Evolutionary conservation across 768 basidiomycete species (phyloP).

Genomic region (Lactifluus subvellereus): DNA sequence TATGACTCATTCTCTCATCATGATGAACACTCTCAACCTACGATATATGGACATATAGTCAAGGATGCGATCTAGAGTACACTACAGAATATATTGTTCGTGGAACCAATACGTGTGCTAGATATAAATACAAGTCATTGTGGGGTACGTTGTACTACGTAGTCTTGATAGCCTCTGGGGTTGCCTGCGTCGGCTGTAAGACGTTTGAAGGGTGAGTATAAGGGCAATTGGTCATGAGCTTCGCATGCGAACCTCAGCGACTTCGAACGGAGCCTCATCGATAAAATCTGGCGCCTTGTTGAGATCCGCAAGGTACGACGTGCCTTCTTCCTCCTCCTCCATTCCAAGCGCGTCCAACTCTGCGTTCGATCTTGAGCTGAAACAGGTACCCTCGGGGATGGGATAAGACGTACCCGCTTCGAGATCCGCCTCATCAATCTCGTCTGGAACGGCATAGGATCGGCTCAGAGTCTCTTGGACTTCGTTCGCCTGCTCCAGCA

Average conservation of each 20-base stretch:
- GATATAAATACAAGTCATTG: not conserved
- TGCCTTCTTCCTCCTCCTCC: constrained; percentile 86
- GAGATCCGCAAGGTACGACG: constrained; percentile 82
- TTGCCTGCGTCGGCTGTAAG: constrained; percentile 8
- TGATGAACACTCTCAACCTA: not conserved
- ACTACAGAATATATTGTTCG: constrained; percentile 5
- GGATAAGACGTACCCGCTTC: constrained; percentile 70
- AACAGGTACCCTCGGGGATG: not conserved
- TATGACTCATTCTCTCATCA: not conserved
- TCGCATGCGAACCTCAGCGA: constrained; percentile 45
- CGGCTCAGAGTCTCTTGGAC: constrained; percentile 91
- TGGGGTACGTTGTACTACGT: constrained; percentile 20
- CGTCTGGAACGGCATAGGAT: constrained; percentile 95
- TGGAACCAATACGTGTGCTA: not conserved
- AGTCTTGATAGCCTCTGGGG: constrained; percentile 30
- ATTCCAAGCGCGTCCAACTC: constrained; percentile 92
- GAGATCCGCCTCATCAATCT: constrained; percentile 94
- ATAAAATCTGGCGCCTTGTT: constrained; percentile 89
- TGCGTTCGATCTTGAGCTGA: constrained; percentile 30
- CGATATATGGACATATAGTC: constrained; percentile 2
- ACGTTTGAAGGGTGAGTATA: not conserved
- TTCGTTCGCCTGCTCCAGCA: constrained; percentile 95
- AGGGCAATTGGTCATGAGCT: constrained; percentile 5
- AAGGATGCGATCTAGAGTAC: constrained; percentile 12
- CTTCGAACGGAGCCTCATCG: constrained; percentile 77